A percentile compares a stretch with the other conserved stretches of the same genome.
Evolutionary conservation across 2,329 filamentous ascomycete genomes (phyloP).

Genomic region (Penicillium polonicum): DNA sequence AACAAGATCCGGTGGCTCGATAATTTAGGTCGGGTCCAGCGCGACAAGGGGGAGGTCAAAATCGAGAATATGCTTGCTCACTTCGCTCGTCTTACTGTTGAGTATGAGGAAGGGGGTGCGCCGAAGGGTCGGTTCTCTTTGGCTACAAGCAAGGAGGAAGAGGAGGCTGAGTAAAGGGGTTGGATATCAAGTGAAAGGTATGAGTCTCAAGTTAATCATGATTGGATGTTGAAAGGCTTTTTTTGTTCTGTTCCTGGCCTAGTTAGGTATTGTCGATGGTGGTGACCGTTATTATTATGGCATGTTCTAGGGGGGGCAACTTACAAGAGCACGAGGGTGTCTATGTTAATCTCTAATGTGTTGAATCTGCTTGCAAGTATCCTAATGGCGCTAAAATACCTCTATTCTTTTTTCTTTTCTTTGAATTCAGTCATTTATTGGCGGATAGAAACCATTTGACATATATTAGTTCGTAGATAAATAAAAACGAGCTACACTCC

Average conservation of each 20-base stretch:
- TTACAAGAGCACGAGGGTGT: neutral
- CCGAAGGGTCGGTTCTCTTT: slow-evolving; percentile 45
- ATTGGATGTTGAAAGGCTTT: neutral
- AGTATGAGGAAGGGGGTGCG: slow-evolving; percentile 50
- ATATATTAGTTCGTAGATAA: neutral
- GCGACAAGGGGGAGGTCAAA: slow-evolving; percentile 49
- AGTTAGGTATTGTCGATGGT: neutral
- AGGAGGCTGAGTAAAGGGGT: slow-evolving; percentile 41
- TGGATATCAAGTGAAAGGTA: neutral
- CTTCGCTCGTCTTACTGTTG: slow-evolving; percentile 49
- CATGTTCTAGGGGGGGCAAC: neutral
- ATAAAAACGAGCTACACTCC: neutral
- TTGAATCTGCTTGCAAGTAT: neutral
- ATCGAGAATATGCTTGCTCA: slow-evolving; percentile 53
- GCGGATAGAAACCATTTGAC: neutral
- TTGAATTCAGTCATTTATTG: neutral
- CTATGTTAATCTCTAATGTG: slow-evolving; percentile 1
- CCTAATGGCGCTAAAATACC: neutral
- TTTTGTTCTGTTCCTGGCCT: neutral
- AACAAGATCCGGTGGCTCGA: slow-evolving; percentile 47
- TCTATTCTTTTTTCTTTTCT: neutral
- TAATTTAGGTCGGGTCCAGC: slow-evolving; percentile 49
- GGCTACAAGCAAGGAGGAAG: slow-evolving; percentile 45
- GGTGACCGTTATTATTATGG: neutral
- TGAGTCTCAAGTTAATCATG: neutral